Percentiles rank a stretch among this genome's conserved stretches.
These are phyloP conservation scores for Aspergillus diversus DNA, from an alignment of 495 filamentous ascomycete genomes.

Conservation along the genomic window DNA sequence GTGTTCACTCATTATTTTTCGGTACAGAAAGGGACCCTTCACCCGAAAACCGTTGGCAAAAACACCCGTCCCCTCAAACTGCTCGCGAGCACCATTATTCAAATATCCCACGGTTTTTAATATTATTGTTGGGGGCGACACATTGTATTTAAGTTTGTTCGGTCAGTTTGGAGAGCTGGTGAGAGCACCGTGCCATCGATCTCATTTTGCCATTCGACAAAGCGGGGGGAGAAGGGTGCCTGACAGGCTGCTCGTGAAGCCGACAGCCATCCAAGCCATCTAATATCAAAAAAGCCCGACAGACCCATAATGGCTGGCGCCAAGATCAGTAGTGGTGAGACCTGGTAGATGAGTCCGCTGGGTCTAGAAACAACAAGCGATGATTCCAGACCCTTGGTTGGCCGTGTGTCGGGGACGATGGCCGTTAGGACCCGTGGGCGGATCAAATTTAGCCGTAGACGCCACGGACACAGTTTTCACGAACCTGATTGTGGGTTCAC, in stretches of 20 bases:
- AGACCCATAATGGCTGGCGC: conserved; percentile 6
- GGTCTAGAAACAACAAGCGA: conserved; percentile 4
- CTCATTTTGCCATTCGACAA: conserved; percentile 3
- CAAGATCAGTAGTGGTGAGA: conserved; percentile 13
- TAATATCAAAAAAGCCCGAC: background rate
- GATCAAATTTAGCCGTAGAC: background rate
- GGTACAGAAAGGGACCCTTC: background rate
- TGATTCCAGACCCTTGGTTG: conserved; percentile 6
- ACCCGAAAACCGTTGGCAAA: background rate
- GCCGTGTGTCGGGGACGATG: conserved; percentile 7
- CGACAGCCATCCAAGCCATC: background rate
- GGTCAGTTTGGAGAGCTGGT: background rate
- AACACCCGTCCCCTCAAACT: background rate
- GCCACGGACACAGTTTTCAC: background rate
- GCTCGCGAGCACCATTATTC: background rate
- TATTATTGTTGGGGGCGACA: background rate
- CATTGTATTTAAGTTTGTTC: conserved; percentile 10
- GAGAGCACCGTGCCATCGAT: background rate
- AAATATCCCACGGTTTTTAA: background rate
- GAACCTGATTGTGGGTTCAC: background rate
- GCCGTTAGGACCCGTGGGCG: background rate
- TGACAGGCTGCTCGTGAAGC: background rate
- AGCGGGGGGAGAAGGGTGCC: conserved; percentile 12
- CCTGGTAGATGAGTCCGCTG: background rate
- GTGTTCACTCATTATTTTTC: background rate